phyloP scores from a whole-genome alignment of 179 eudicot species.

The Dionaea muscipula region DNA sequence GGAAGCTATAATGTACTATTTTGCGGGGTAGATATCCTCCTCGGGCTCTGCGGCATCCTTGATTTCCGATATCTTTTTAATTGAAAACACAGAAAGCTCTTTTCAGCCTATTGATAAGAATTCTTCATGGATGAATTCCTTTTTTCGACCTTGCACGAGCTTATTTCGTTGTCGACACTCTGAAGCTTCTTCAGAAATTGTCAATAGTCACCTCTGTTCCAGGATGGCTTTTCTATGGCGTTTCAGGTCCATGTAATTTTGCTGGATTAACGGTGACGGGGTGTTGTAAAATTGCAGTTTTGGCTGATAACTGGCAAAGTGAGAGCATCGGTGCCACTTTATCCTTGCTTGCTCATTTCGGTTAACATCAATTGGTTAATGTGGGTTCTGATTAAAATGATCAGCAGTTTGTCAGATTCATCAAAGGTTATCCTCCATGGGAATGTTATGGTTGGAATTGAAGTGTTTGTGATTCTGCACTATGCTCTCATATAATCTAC shows the following conservation, averaged over 20 bases:
- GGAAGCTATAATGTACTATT: no score
- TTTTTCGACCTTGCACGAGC: not conserved
- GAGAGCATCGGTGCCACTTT: constrained; percentile 9
- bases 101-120: not conserved
- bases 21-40: no score
- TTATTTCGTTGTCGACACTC: not conserved
- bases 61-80: no score
- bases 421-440: not conserved
- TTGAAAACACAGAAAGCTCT: no score
- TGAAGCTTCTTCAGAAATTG: not conserved
- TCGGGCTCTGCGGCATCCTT: no score
- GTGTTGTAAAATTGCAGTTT: constrained; percentile 12
- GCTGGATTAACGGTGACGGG: constrained; percentile 30
- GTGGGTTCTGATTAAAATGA: constrained; percentile 6
- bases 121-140: not conserved
- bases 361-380: constrained; percentile 4
- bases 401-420: constrained; percentile 8
- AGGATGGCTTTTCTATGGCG: constrained; percentile 26
- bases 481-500: no score
- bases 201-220: constrained; percentile 14
- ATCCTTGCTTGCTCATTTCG: constrained; percentile 7
- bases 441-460: not conserved
- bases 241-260: constrained; percentile 23
- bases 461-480: not conserved
- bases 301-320: constrained; percentile 2